phyloP scores from a whole-genome alignment of 768 basidiomycete genomes.

The Termitomyces titanicus region DNA sequence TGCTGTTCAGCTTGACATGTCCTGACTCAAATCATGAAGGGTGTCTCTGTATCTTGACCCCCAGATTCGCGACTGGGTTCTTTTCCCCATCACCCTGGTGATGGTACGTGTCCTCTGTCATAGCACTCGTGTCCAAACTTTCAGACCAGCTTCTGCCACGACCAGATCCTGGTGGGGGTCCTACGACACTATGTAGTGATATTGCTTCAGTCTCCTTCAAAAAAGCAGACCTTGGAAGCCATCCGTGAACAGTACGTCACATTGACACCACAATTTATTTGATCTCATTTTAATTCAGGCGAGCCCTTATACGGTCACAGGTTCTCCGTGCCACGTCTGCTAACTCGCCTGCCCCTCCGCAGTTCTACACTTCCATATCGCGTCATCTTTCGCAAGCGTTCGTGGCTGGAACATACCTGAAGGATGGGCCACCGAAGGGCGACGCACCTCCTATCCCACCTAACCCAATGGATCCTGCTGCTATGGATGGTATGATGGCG shows the following conservation, averaged over 20 bases:
- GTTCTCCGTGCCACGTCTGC: conserved; percentile 80
- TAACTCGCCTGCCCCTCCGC: conserved; percentile 75
- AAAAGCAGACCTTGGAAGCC: conserved; percentile 71
- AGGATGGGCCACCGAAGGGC: conserved; percentile 72
- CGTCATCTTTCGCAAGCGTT: conserved; percentile 70
- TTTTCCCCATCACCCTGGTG: conserved; percentile 95
- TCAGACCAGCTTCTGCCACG: neutral
- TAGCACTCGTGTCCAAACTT: neutral
- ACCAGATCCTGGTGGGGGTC: conserved; percentile 87
- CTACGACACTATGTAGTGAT: conserved; percentile 89
- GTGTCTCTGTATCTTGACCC: conserved; percentile 80
- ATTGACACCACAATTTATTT: neutral
- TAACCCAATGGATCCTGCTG: conserved; percentile 87
- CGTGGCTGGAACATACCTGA: conserved; percentile 76
- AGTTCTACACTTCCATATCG: conserved; percentile 73
- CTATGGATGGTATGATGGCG: conserved; percentile 98
- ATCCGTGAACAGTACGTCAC: conserved; percentile 88
- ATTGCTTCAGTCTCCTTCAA: conserved; percentile 79
- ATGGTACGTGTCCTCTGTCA: conserved; percentile 59
- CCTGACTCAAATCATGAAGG: conserved; percentile 22
- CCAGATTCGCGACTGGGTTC: conserved; percentile 90
- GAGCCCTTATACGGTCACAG: conserved; percentile 77
- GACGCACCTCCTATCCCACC: conserved; percentile 58
- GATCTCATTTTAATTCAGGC: conserved; percentile 35
- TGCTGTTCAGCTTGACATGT: neutral